These are phyloP conservation scores for Xerocomellus chrysenteron DNA, from an alignment of 768 basidiomycete species.

Conservation along the genomic window DNA sequence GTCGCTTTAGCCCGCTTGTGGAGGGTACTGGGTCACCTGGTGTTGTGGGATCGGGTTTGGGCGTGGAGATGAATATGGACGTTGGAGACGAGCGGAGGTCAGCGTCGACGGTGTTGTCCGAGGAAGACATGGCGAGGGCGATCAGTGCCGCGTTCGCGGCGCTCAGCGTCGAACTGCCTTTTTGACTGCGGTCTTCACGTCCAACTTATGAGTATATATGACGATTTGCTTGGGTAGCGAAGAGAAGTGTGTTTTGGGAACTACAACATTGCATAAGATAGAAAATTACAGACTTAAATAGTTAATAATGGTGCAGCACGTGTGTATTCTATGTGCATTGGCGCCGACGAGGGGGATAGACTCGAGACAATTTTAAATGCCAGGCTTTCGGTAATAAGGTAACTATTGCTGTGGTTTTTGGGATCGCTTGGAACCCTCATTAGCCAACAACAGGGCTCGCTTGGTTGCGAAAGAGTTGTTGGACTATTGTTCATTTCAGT, in stretches of 20 bases:
- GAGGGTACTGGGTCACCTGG: neutral
- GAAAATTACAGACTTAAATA: neutral
- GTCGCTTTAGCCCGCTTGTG: neutral
- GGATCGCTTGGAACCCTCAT: too few species aligned
- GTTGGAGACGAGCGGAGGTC: neutral
- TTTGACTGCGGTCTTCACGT: neutral
- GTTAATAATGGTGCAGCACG: neutral
- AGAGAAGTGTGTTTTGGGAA: too few species aligned
- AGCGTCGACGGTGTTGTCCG: conserved; percentile 13
- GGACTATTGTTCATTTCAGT: too few species aligned
- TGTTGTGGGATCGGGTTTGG: neutral
- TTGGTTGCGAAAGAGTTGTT: too few species aligned
- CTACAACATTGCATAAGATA: neutral
- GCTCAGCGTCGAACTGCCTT: neutral
- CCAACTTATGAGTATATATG: neutral
- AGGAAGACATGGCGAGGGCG: conserved; percentile 22
- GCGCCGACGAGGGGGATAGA: neutral
- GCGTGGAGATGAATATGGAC: neutral
- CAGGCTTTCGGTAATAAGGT: too few species aligned
- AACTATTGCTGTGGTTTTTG: too few species aligned
- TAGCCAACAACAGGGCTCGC: too few species aligned
- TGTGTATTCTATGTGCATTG: neutral
- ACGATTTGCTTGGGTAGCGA: neutral
- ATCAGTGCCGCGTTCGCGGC: conserved; percentile 24
- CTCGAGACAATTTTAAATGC: too few species aligned